Evolutionary conservation across 2,329 filamentous ascomycete species (phyloP).

Genomic region (Fusarium newnesense): DNA sequence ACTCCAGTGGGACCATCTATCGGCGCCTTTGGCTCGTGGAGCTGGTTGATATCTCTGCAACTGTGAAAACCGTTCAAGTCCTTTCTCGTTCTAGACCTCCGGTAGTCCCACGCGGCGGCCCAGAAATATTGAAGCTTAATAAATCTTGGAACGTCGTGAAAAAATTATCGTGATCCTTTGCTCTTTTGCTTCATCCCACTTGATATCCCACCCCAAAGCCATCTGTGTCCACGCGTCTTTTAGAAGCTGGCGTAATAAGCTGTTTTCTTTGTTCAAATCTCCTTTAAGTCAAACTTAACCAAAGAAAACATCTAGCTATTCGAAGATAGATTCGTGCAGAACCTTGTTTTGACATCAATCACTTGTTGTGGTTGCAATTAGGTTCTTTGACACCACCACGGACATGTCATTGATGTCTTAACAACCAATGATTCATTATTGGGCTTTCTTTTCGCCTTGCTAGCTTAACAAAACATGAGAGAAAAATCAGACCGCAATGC

Average conservation of each 20-base stretch:
- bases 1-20: not conserved
- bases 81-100: not conserved
- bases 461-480: constrained; percentile 6
- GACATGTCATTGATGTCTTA: not conserved
- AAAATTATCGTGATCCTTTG: not conserved
- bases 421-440: constrained; percentile 18
- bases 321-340: not conserved
- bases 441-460: constrained; percentile 25
- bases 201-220: constrained; percentile 18
- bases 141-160: not conserved
- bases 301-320: not conserved
- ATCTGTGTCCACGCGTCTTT: constrained; percentile 12
- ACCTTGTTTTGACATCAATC: not conserved
- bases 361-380: not conserved
- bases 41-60: not conserved
- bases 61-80: not conserved
- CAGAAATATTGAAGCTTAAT: constrained; percentile 18
- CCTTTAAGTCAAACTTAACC: not conserved
- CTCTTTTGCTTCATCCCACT: constrained; percentile 14
- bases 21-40: not conserved
- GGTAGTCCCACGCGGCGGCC: not conserved
- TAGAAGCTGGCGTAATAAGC: not conserved
- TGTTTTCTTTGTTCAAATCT: not conserved
- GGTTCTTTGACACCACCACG: not conserved
- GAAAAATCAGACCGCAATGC: constrained; percentile 36